A percentile compares a stretch with the other conserved stretches of the same genome.
Conservation (phyloP, 2,329 filamentous ascomycete genomes). For the Ophiostoma quercus region DNA sequence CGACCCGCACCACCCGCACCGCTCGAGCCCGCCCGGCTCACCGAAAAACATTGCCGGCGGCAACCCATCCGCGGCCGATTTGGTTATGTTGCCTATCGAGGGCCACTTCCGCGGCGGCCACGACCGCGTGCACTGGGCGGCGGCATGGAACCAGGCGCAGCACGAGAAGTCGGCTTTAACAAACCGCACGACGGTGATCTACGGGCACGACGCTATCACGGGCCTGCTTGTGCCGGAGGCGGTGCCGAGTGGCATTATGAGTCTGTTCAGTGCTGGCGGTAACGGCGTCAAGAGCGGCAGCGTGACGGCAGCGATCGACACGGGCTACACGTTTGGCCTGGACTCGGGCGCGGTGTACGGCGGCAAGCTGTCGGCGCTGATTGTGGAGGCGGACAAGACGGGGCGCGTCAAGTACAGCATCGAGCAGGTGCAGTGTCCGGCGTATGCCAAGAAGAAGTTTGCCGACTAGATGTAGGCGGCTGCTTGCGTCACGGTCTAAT, state of each 20-base stretch:
- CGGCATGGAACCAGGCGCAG: constrained; percentile 54
- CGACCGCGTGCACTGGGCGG: constrained; percentile 53
- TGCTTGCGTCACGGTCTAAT: background rate
- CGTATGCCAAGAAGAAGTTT: constrained; percentile 20
- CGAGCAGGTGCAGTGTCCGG: constrained; percentile 41
- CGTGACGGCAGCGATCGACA: constrained; percentile 24
- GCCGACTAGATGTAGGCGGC: constrained; percentile 3
- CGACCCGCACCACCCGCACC: constrained; percentile 23
- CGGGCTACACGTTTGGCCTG: constrained; percentile 72
- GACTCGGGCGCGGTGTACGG: constrained; percentile 80
- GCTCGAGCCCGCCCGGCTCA: constrained; percentile 6
- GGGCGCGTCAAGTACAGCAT: constrained; percentile 36
- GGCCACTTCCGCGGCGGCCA: constrained; percentile 44
- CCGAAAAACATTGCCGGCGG: constrained; percentile 14
- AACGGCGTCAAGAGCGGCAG: constrained; percentile 21
- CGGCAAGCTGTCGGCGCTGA: constrained; percentile 66
- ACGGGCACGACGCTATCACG: constrained; percentile 75
- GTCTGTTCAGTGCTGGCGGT: constrained; percentile 17
- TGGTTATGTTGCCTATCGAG: constrained; percentile 37
- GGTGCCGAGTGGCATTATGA: constrained; percentile 6
- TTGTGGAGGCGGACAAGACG: constrained; percentile 54
- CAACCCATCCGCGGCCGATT: constrained; percentile 21
- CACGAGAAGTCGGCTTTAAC: constrained; percentile 30
- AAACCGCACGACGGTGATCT: constrained; percentile 64
- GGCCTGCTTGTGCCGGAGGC: constrained; percentile 50